A percentile compares a stretch with the other conserved stretches of the same genome.
phyloP scores from a whole-genome alignment of 1,139 yeast species.

The Scheffersomyces quercinus region DNA sequence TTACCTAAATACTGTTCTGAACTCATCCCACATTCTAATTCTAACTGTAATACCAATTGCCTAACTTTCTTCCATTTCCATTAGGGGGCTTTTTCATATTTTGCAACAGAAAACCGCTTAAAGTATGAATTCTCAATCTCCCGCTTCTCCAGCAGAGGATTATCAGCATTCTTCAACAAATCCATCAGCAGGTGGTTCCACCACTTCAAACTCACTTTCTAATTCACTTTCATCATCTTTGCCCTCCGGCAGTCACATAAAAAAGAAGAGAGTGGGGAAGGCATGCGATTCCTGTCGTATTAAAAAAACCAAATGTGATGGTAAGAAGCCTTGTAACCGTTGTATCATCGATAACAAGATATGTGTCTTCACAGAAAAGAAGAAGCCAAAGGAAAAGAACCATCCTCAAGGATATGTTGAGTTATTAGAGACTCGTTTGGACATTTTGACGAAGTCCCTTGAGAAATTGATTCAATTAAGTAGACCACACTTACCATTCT shows the following conservation, averaged over 20 bases:
- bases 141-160: not conserved
- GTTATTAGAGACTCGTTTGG: conserved; percentile 65
- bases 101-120: too few species aligned
- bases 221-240: too few species aligned
- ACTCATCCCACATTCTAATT: too few species aligned
- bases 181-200: too few species aligned
- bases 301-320: conserved; percentile 77
- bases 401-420: conserved; percentile 72
- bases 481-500: conserved; percentile 36
- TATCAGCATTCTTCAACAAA: not conserved
- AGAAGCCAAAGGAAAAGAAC: conserved; percentile 57
- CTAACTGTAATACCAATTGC: too few species aligned
- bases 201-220: too few species aligned
- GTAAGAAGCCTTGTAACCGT: conserved; percentile 71
- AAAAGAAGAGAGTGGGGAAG: conserved; percentile 73
- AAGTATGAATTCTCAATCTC: not conserved
- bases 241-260: conserved; percentile 13
- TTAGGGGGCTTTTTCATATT: too few species aligned
- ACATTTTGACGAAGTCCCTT: conserved; percentile 58
- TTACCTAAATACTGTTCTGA: too few species aligned
- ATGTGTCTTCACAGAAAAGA: conserved; percentile 73
- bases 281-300: conserved; percentile 82
- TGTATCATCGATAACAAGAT: conserved; percentile 71
- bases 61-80: too few species aligned
- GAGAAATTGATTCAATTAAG: conserved; percentile 39